Conservation (phyloP, 2,329 filamentous ascomycete genomes). For the Pyricularia grisea region DNA sequence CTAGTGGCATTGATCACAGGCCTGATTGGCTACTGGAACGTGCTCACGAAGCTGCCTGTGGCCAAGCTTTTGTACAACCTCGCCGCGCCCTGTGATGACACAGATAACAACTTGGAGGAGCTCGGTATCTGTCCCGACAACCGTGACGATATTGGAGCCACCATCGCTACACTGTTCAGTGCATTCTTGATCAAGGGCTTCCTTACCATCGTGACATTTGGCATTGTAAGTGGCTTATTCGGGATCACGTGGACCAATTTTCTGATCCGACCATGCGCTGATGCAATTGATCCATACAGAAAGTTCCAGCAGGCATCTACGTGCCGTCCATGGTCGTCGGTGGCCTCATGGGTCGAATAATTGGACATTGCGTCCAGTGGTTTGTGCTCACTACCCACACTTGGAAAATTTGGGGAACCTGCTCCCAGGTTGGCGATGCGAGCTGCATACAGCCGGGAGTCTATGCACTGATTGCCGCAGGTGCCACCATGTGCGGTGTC, state of each 20-base stretch:
- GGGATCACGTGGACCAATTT: no score
- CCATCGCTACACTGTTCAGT: conserved; percentile 60
- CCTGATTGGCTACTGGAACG: conserved; percentile 86
- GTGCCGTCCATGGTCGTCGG: conserved; percentile 98
- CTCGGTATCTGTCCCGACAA: conserved; percentile 70
- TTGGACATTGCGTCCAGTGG: conserved; percentile 80
- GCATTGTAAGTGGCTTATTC: conserved; percentile 49
- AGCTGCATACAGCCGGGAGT: conserved; percentile 94
- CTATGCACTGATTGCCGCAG: conserved; percentile 88
- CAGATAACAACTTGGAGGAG: conserved; percentile 49
- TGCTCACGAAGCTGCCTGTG: conserved; percentile 79
- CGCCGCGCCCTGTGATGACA: conserved; percentile 74
- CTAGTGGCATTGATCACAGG: conserved; percentile 81
- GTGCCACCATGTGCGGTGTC: conserved; percentile 96
- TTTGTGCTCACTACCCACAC: conserved; percentile 64
- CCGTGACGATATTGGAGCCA: conserved; percentile 66
- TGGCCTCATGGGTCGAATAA: conserved; percentile 77
- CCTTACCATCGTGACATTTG: conserved; percentile 84
- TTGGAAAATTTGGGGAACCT: conserved; percentile 65
- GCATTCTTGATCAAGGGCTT: conserved; percentile 87
- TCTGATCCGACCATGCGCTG: background rate
- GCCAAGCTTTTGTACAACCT: conserved; percentile 86
- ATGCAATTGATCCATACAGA: conserved; percentile 30
- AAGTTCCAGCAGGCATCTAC: conserved; percentile 94
- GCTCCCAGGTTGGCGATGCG: conserved; percentile 59